Percentiles rank a stretch among this genome's conserved stretches.
These are phyloP conservation scores for Yamadazyma epiphylla DNA, from an alignment of 1,139 yeast species.

Conservation along the genomic window DNA sequence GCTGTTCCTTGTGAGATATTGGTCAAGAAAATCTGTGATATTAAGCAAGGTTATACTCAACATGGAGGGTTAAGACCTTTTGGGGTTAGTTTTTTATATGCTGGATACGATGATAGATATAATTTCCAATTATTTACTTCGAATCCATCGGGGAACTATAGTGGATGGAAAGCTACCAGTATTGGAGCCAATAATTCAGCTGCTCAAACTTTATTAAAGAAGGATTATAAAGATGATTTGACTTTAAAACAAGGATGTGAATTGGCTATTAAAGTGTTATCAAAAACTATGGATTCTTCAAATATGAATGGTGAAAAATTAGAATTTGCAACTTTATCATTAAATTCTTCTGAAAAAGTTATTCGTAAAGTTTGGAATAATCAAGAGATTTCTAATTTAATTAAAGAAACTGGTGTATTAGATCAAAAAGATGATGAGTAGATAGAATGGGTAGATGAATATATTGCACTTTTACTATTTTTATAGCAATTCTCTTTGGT, in stretches of 20 bases:
- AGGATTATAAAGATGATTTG: conserved; percentile 86
- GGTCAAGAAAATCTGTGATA: conserved; percentile 85
- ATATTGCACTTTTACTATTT: conserved; percentile 8
- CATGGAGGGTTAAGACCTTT: conserved; percentile 98
- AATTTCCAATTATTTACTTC: conserved; percentile 92
- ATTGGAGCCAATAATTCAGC: conserved; percentile 96
- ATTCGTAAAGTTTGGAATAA: conserved; percentile 78
- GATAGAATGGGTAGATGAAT: conserved; percentile 8
- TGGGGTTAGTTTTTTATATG: conserved; percentile 94
- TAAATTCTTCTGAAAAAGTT: conserved; percentile 53
- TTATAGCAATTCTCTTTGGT: background rate
- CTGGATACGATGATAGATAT: conserved; percentile 89
- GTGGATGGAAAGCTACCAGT: conserved; percentile 98
- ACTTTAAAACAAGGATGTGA: conserved; percentile 76
- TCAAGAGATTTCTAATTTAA: conserved; percentile 66
- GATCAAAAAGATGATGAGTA: conserved; percentile 33
- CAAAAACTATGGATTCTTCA: conserved; percentile 91
- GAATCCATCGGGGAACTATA: conserved; percentile 95
- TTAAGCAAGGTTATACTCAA: conserved; percentile 97
- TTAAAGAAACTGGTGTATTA: conserved; percentile 71
- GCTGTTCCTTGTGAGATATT: conserved; percentile 89
- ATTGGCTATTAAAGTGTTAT: conserved; percentile 84
- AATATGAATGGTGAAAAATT: conserved; percentile 82
- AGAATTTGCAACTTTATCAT: conserved; percentile 72
- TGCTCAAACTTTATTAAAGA: conserved; percentile 92